Evolutionary conservation across 1,139 yeast species (phyloP).

Genomic region (Casaregolazyma suthepensis): DNA sequence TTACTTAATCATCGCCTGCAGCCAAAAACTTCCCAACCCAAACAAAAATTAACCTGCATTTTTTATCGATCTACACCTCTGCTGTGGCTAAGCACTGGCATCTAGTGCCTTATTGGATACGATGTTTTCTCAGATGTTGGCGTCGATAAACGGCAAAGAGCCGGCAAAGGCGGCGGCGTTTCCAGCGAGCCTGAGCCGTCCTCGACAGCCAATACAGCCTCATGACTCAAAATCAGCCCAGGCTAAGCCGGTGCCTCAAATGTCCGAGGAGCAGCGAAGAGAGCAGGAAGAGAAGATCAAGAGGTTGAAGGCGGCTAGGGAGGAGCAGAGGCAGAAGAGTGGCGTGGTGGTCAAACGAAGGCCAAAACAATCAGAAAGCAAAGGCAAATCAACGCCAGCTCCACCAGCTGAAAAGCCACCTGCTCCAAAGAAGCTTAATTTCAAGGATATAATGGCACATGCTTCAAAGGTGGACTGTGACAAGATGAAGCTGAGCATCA

Average conservation of each 20-base stretch:
- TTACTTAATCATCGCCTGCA: neutral
- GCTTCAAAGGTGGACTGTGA: constrained; percentile 33
- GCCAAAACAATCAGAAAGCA: constrained; percentile 10
- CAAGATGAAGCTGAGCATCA: constrained; percentile 33
- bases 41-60: neutral
- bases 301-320: constrained; percentile 27
- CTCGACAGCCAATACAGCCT: neutral
- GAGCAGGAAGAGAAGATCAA: constrained; percentile 26
- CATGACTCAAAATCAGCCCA: neutral
- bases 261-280: constrained; percentile 19
- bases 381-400: constrained; percentile 6
- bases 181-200: neutral
- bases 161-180: neutral
- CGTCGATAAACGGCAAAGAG: constrained; percentile 4
- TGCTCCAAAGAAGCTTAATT: constrained; percentile 25
- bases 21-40: neutral
- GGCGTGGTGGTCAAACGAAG: constrained; percentile 9
- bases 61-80: neutral
- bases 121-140: constrained; percentile 7
- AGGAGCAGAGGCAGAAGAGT: constrained; percentile 12
- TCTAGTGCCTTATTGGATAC: neutral
- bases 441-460: constrained; percentile 35
- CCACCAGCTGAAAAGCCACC: neutral
- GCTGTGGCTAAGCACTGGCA: neutral
- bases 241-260: neutral